These are phyloP conservation scores for Dictyostelium intermedium DNA, from an alignment of 78 protist species.

Conservation along the genomic window DNA sequence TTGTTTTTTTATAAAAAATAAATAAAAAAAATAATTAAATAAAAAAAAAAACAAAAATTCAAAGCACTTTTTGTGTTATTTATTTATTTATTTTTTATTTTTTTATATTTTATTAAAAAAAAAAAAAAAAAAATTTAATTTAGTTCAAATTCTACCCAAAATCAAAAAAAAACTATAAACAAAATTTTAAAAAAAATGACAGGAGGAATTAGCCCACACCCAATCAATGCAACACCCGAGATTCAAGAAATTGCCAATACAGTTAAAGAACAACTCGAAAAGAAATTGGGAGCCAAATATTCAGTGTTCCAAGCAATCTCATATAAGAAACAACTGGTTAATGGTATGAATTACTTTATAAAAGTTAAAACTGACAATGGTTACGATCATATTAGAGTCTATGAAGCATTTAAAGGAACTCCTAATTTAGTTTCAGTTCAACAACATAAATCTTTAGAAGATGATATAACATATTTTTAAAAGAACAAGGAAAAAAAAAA, in stretches of 20 bases:
- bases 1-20: not conserved
- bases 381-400: not conserved
- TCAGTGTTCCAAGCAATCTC: not conserved
- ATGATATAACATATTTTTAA: conserved; percentile 11
- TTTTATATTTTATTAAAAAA: too few relatives aligned
- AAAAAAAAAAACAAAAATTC: not conserved
- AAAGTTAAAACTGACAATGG: conserved; percentile 31
- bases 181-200: not conserved
- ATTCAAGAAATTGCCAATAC: not conserved
- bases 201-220: conserved; percentile 3
- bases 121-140: not conserved
- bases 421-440: not conserved
- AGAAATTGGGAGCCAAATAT: not conserved
- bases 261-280: conserved; percentile 10
- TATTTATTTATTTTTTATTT: not conserved
- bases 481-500: not conserved
- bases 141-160: not conserved
- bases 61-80: not conserved
- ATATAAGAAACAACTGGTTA: conserved; percentile 34
- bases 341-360: conserved; percentile 36
- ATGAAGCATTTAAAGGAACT: not conserved
- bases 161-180: not conserved
- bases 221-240: not conserved
- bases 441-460: conserved; percentile 1
- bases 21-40: not conserved